These are phyloP conservation scores for Candida oleophila DNA, from an alignment of 805 yeast species.

Conservation along the genomic window DNA sequence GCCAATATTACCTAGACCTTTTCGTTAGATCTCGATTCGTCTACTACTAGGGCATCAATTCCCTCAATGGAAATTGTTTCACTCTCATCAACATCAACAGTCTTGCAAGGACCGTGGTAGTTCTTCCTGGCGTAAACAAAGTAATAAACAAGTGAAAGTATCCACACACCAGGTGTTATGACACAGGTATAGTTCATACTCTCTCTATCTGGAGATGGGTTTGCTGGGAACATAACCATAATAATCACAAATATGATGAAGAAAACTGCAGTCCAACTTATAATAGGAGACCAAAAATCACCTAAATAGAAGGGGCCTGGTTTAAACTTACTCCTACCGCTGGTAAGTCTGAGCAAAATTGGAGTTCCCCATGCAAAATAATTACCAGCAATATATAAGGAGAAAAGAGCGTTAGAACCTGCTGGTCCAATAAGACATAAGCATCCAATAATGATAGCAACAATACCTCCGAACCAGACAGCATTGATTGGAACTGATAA, in stretches of 20 bases:
- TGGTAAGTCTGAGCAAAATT: constrained; percentile 50
- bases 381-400: constrained; percentile 62
- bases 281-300: constrained; percentile 37
- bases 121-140: constrained; percentile 49
- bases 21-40: neutral
- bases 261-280: constrained; percentile 44
- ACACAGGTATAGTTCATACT: constrained; percentile 72
- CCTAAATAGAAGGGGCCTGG: constrained; percentile 75
- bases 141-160: constrained; percentile 52
- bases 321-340: constrained; percentile 47
- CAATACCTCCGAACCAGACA: constrained; percentile 50
- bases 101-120: constrained; percentile 54
- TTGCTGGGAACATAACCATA: constrained; percentile 62
- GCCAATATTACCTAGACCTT: neutral
- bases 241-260: constrained; percentile 56
- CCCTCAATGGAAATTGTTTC: neutral
- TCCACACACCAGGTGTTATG: constrained; percentile 61
- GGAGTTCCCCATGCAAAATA: constrained; percentile 64
- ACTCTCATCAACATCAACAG: constrained; percentile 4
- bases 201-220: constrained; percentile 34
- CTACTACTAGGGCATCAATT: constrained; percentile 1
- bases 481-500: constrained; percentile 68
- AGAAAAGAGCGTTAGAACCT: constrained; percentile 69
- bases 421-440: constrained; percentile 56
- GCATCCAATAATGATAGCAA: constrained; percentile 54